These are phyloP conservation scores for Fomitopsis palustris DNA, from an alignment of 1,284 basidiomycete species.

Conservation along the genomic window DNA sequence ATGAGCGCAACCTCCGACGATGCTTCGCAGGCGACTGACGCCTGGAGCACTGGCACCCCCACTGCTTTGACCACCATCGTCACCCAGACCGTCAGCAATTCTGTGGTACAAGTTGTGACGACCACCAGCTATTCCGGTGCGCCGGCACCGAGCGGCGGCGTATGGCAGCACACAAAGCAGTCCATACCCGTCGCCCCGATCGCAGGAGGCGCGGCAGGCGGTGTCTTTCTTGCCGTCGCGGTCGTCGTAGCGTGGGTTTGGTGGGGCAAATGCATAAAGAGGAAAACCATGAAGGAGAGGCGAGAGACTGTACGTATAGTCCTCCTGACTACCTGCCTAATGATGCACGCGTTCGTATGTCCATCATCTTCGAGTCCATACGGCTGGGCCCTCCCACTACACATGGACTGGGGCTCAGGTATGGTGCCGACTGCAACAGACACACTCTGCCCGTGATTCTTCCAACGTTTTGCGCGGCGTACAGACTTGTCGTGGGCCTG, in stretches of 20 bases:
- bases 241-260: slow-evolving; percentile 44
- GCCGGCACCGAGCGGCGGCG: neutral
- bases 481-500: too few species aligned
- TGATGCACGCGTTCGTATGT: too few species aligned
- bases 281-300: slow-evolving; percentile 31
- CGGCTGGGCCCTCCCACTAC: too few species aligned
- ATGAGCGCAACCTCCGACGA: slow-evolving; percentile 6
- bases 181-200: slow-evolving; percentile 46
- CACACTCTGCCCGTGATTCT: too few species aligned
- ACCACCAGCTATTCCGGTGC: slow-evolving; percentile 29
- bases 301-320: slow-evolving; percentile 36
- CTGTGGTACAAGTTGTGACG: slow-evolving; percentile 20
- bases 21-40: neutral
- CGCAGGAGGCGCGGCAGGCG: slow-evolving; percentile 46
- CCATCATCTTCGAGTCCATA: too few species aligned
- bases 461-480: too few species aligned
- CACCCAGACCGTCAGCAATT: neutral
- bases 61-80: neutral
- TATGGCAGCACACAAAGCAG: neutral
- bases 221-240: slow-evolving; percentile 42
- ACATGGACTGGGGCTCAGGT: too few species aligned
- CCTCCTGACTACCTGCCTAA: neutral
- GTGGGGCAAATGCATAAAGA: slow-evolving; percentile 46
- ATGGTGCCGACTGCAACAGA: too few species aligned
- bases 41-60: neutral